These are phyloP conservation scores for Penicillium sp. DNA, from an alignment of 2,329 filamentous ascomycete species.

Conservation along the genomic window DNA sequence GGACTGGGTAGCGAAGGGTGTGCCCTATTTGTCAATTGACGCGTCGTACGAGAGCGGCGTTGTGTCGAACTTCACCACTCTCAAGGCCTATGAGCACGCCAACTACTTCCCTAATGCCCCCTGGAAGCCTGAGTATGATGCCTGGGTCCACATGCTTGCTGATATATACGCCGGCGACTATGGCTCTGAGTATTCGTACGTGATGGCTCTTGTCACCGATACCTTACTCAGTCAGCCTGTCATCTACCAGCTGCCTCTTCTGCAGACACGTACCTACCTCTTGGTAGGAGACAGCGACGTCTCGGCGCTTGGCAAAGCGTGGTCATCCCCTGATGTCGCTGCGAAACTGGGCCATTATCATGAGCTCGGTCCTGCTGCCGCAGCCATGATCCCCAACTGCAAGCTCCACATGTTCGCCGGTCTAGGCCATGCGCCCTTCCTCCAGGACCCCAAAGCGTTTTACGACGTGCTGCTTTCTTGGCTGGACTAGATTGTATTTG, in stretches of 20 bases:
- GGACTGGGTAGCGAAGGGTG: conserved; percentile 15
- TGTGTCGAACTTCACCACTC: conserved; percentile 11
- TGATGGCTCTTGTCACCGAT: conserved; percentile 15
- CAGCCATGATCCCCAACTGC: conserved; percentile 12
- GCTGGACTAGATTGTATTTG: neutral
- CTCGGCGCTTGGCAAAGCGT: conserved; percentile 13
- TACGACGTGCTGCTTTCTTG: conserved; percentile 8
- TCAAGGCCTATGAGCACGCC: conserved; percentile 13
- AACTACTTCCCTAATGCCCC: conserved; percentile 11
- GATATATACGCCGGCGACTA: conserved; percentile 13
- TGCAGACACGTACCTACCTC: conserved; percentile 14
- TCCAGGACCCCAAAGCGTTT: conserved; percentile 12
- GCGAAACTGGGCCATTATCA: conserved; percentile 8
- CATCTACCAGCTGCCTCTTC: conserved; percentile 12
- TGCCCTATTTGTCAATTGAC: conserved; percentile 9
- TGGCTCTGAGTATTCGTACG: conserved; percentile 11
- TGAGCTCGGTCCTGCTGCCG: conserved; percentile 11
- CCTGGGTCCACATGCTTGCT: conserved; percentile 14
- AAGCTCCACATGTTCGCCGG: conserved; percentile 15
- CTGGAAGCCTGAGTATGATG: conserved; percentile 14
- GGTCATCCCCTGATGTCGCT: conserved; percentile 7
- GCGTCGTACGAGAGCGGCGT: conserved; percentile 7
- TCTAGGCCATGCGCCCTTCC: conserved; percentile 17
- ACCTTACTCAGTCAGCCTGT: conserved; percentile 12
- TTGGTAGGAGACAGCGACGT: conserved; percentile 12